Conservation (phyloP, 2,329 filamentous ascomycete genomes). For the Graphiopsis chlorocephala region DNA sequence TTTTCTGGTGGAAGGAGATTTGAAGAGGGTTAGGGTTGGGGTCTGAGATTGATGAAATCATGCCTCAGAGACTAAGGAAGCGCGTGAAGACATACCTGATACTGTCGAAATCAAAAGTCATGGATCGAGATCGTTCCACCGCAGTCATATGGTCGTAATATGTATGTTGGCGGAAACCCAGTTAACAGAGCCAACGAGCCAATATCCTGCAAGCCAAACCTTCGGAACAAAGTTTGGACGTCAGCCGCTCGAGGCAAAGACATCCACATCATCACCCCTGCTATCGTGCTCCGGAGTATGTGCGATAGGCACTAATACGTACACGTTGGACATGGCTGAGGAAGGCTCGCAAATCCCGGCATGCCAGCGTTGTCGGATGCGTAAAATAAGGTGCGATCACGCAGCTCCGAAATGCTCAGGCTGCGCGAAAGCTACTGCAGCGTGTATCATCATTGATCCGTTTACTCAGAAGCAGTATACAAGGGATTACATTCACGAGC, state of each 20-base stretch:
- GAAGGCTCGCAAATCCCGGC: constrained; percentile 14
- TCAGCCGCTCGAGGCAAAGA: not conserved
- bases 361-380: constrained; percentile 16
- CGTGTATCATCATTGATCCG: constrained; percentile 20
- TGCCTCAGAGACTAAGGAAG: not conserved
- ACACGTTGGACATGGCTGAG: not conserved
- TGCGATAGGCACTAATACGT: not conserved
- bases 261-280: not conserved
- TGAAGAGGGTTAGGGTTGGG: not conserved
- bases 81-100: not conserved
- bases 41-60: not conserved
- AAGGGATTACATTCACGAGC: constrained; percentile 19
- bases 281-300: not conserved
- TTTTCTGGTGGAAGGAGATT: not conserved
- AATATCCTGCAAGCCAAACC: not conserved
- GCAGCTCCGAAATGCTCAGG: constrained; percentile 18
- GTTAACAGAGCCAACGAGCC: not conserved
- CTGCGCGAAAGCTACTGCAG: constrained; percentile 16
- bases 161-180: not conserved
- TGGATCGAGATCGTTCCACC: not conserved
- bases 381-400: constrained; percentile 18
- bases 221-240: not conserved
- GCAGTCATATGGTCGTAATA: not conserved
- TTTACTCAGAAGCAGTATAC: constrained; percentile 19
- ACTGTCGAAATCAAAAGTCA: not conserved